These are phyloP conservation scores for Cordyceps cateniannulata DNA, from an alignment of 2,329 filamentous ascomycete species.

Conservation along the genomic window DNA sequence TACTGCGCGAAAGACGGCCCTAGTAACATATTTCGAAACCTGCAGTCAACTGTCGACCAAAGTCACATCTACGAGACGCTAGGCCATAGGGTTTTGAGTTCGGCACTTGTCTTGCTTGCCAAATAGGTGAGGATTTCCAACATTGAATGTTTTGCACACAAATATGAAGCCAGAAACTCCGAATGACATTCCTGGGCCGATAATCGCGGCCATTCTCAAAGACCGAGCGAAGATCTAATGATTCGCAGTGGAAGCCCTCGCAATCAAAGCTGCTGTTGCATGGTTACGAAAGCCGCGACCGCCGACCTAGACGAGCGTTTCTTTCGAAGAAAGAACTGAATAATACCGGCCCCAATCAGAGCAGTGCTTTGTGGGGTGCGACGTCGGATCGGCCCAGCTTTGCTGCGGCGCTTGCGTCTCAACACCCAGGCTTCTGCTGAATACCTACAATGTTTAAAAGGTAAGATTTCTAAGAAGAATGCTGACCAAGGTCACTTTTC, in stretches of 20 bases:
- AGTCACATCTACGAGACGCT: neutral
- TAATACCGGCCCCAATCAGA: neutral
- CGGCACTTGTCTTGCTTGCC: neutral
- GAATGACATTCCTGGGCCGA: neutral
- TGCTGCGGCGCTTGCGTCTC: conserved; percentile 19
- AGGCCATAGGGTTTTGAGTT: neutral
- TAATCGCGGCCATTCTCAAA: neutral
- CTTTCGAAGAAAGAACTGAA: neutral
- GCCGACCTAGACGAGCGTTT: neutral
- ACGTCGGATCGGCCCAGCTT: conserved; percentile 3
- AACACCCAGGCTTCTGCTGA: conserved; percentile 13
- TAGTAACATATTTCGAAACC: neutral
- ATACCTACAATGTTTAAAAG: conserved; percentile 34
- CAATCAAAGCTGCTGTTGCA: neutral
- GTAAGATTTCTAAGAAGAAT: conserved; percentile 27
- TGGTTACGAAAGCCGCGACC: neutral
- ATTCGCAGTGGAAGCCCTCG: neutral
- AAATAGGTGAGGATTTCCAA: neutral
- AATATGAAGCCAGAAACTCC: neutral
- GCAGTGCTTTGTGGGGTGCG: neutral
- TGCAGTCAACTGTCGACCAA: neutral
- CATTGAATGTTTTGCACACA: neutral
- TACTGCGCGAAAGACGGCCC: neutral
- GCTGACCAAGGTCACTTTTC: conserved; percentile 8
- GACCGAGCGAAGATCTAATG: neutral